A percentile compares a stretch with the other conserved stretches of the same genome.
Evolutionary conservation across 2,329 filamentous ascomycete species (phyloP).

Genomic region (Furcasterigmium furcatum): DNA sequence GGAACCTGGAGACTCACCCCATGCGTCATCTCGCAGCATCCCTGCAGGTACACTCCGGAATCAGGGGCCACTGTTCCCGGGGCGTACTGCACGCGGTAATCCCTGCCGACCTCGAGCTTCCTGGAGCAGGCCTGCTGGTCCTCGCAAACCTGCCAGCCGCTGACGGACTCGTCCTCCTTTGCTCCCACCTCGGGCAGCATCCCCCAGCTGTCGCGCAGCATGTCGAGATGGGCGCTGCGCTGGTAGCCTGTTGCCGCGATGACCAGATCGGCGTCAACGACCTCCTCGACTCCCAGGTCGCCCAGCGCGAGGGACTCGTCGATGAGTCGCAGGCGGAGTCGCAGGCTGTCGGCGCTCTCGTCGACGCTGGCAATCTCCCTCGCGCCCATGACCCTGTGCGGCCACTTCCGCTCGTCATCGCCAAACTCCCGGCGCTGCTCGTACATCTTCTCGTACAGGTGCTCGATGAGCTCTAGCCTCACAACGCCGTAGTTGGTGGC

Average conservation of each 20-base stretch:
- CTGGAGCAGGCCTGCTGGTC: conserved; percentile 18
- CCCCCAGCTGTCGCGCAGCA: conserved; percentile 65
- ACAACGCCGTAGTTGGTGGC: conserved; percentile 95
- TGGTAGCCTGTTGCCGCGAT: conserved; percentile 87
- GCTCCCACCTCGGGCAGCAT: conserved; percentile 54
- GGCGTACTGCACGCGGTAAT: conserved; percentile 76
- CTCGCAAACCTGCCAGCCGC: conserved; percentile 31
- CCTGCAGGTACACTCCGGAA: conserved; percentile 87
- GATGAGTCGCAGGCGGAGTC: conserved; percentile 54
- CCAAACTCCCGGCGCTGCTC: conserved; percentile 72
- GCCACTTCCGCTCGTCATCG: conserved; percentile 70
- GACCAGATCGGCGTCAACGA: conserved; percentile 73
- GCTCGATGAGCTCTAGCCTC: conserved; percentile 83
- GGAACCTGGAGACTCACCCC: conserved; percentile 66
- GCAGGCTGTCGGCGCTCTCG: conserved; percentile 43
- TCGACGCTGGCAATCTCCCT: conserved; percentile 62
- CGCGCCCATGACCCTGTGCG: conserved; percentile 73
- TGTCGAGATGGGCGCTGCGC: conserved; percentile 72
- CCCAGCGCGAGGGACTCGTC: conserved; percentile 22
- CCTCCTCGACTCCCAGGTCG: conserved; percentile 46
- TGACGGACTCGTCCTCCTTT: conserved; percentile 16
- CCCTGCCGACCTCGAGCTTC: conserved; percentile 66
- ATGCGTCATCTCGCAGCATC: conserved; percentile 89
- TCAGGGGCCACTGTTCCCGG: conserved; percentile 64
- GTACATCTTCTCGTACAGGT: conserved; percentile 85